Percentiles rank a stretch among this genome's conserved stretches.
Conservation (phyloP, 345 rosid genomes). For the Camelina laxa region DNA sequence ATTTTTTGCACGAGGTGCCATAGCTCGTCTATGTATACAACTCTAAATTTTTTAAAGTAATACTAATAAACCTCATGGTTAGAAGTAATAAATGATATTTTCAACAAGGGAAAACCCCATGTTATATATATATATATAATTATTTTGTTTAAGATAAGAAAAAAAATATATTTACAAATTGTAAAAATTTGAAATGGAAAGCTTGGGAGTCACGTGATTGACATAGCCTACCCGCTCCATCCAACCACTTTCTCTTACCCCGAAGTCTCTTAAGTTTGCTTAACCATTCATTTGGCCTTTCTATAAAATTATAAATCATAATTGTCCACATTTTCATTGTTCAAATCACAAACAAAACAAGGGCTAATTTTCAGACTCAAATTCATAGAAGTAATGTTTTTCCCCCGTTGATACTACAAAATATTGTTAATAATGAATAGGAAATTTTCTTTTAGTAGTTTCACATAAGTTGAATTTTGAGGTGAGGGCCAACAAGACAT, state of each 20-base stretch:
- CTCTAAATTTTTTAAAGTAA: too few relatives aligned
- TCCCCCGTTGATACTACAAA: neutral
- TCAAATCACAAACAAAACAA: neutral
- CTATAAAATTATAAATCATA: neutral
- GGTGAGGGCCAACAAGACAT: constrained; percentile 27
- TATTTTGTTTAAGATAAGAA: neutral
- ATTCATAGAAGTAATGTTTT: neutral
- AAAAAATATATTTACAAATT: neutral
- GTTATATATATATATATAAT: too few relatives aligned
- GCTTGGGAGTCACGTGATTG: constrained; percentile 37
- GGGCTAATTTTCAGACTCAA: neutral
- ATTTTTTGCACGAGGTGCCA: constrained; percentile 15
- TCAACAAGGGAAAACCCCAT: too few relatives aligned
- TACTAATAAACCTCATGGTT: too few relatives aligned
- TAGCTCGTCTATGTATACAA: neutral
- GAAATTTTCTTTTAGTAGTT: too few relatives aligned
- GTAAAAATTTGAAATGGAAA: neutral
- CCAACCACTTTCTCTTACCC: constrained; percentile 26
- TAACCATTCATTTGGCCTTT: constrained; percentile 12
- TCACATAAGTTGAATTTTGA: neutral
- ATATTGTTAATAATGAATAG: neutral
- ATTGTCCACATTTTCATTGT: neutral
- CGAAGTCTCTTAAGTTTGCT: constrained; percentile 20
- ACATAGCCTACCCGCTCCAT: constrained; percentile 32
- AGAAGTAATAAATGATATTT: too few relatives aligned